These are phyloP conservation scores for Amanita rubescens DNA, from an alignment of 768 basidiomycete genomes.

Conservation along the genomic window DNA sequence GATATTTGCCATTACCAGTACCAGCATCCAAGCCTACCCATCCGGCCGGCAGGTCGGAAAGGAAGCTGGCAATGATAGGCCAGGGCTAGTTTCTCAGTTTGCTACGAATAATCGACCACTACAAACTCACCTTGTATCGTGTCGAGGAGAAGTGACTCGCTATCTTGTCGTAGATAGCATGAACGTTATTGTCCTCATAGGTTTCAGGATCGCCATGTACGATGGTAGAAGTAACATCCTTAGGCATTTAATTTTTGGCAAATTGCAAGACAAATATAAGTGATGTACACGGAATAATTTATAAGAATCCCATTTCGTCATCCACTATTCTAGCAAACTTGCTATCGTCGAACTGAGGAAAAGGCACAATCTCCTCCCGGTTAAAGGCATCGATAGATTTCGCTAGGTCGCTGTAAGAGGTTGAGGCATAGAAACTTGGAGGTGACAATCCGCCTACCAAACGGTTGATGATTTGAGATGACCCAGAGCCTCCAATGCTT, in stretches of 20 bases:
- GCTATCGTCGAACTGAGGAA: conserved; percentile 62
- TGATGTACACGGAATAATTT: background rate
- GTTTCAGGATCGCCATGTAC: conserved; percentile 42
- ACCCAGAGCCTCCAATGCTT: conserved; percentile 48
- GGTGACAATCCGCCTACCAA: conserved; percentile 36
- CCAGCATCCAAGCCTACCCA: conserved; percentile 92
- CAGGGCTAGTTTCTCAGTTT: conserved; percentile 45
- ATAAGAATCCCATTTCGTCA: conserved; percentile 51
- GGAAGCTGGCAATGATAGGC: conserved; percentile 78
- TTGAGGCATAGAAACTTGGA: background rate
- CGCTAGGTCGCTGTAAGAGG: conserved; percentile 42
- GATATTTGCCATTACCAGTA: conserved; percentile 97
- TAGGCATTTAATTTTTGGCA: background rate
- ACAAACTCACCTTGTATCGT: conserved; percentile 63
- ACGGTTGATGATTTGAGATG: conserved; percentile 53
- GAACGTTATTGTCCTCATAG: conserved; percentile 75
- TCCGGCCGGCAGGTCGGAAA: conserved; percentile 62
- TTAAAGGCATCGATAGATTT: conserved; percentile 45
- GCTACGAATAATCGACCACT: background rate
- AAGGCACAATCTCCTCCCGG: conserved; percentile 37
- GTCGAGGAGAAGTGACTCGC: conserved; percentile 85
- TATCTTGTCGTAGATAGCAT: conserved; percentile 78
- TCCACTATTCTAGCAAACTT: conserved; percentile 65
- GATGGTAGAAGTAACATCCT: background rate
- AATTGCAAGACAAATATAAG: background rate